A percentile compares a stretch with the other conserved stretches of the same genome.
Evolutionary conservation across 768 basidiomycete species (phyloP).

Genomic region (Rhodotorula diobovata): DNA sequence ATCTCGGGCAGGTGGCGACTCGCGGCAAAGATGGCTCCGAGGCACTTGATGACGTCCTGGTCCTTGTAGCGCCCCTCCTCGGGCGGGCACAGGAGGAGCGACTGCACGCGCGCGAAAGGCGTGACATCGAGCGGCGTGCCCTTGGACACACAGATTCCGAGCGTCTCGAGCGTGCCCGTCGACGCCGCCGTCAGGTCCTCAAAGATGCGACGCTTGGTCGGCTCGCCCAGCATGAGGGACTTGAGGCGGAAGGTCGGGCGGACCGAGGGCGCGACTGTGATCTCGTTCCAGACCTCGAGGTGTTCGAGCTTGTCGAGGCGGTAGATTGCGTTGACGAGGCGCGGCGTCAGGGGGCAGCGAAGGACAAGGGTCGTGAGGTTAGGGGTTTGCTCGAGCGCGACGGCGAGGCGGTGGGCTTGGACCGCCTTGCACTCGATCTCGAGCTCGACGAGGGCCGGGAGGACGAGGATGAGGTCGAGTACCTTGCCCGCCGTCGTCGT

Average conservation of each 20-base stretch:
- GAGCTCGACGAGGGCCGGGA: slow-evolving; percentile 64
- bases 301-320: not conserved
- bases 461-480: slow-evolving; percentile 75
- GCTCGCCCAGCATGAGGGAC: not conserved
- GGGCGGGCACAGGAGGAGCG: not conserved
- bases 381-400: not conserved
- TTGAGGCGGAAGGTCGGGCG: not conserved
- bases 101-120: not conserved
- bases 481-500: slow-evolving; percentile 86
- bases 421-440: not conserved
- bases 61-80: not conserved
- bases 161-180: too few species aligned
- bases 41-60: not conserved
- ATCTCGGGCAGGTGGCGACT: too few species aligned
- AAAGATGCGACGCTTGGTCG: not conserved
- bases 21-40: too few species aligned
- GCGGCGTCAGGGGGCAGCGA: not conserved
- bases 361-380: not conserved
- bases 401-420: not conserved
- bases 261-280: not conserved
- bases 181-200: not conserved
- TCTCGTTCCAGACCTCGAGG: not conserved
- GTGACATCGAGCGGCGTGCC: too few species aligned
- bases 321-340: not conserved
- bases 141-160: too few species aligned